Evolutionary conservation across 192 early-diverging fungal genomes (phyloP), one percentile per base, ranked within the genome.

Genomic region (Spinellus fusiger): DNA sequence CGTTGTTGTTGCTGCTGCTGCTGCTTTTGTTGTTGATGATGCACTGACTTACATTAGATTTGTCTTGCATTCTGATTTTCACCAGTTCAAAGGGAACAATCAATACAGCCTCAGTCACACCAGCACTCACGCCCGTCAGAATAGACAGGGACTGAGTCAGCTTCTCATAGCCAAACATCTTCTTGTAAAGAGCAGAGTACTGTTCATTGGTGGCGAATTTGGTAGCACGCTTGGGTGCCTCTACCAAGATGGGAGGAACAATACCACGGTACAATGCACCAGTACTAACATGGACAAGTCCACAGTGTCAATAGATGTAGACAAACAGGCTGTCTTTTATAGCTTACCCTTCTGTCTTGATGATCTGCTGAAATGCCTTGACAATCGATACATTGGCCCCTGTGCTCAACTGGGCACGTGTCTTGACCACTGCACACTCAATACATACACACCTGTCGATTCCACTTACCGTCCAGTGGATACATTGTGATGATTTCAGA

Each of bases 171-270:
- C 86, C 81, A 71, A 91, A 89, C 59, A 92, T 54, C 56, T 76
- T 83, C 66, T 76, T 85, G 66, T 79, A 89, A 63, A 89, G 68
- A 15, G 74, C 73, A 12, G 78, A 81, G 59, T 90, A 93, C 69
- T 90, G 86, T 66, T 94, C 94, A 68, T 98, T 98, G 27, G 93
- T 85, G 5, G 90, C 88, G 80, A 98, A 98, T 75, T 98, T 98
- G 74, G 91, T 98, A 20, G 93, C 93, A 46, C 95, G 85, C 79
- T 98, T 98, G 22, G 95, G 95, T 35, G 95, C 96, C 75, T 98
- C 96, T 13, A 74, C 93, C 78, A 98, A 79, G 65, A 98, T 94
- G 5, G 96, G 96, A 38, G 96, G 92, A 28, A 93, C 64, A 54
- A 98, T 98, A n/a, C 96, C 95, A 49, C 90, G 80, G 68, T 96